Percentiles rank a stretch among this genome's conserved stretches.
Evolutionary conservation across 1,284 basidiomycete genomes (phyloP).

Genomic region (Neonothopanus nambi): DNA sequence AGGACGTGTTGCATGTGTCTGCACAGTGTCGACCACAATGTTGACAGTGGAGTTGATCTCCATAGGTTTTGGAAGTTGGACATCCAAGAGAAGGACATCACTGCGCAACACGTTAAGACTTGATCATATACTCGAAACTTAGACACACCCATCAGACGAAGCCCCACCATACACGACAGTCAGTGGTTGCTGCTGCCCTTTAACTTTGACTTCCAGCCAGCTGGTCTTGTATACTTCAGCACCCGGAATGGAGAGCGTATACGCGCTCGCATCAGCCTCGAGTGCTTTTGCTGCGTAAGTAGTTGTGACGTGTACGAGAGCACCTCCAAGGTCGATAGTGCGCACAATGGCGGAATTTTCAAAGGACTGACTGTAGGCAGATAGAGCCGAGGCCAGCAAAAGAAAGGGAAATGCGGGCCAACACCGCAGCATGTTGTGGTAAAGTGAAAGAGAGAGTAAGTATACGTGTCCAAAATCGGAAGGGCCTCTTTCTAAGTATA

Average conservation of each 20-base stretch:
- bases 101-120: conserved; percentile 11
- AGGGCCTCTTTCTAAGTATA: no score
- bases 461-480: conserved; percentile 16
- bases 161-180: conserved; percentile 51
- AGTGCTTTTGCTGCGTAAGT: conserved; percentile 83
- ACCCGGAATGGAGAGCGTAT: conserved; percentile 70
- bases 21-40: conserved; percentile 74
- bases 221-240: conserved; percentile 69
- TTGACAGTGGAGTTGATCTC: conserved; percentile 58
- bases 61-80: conserved; percentile 42
- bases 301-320: conserved; percentile 83
- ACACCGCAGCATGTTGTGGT: conserved; percentile 36
- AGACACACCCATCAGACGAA: conserved; percentile 49
- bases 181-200: conserved; percentile 65
- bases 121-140: not conserved
- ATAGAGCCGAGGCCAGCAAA: conserved; percentile 30
- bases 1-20: conserved; percentile 75
- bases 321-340: conserved; percentile 84
- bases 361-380: conserved; percentile 49
- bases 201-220: conserved; percentile 78
- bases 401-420: conserved; percentile 43
- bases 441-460: conserved; percentile 4
- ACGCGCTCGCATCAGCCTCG: conserved; percentile 59
- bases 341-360: conserved; percentile 87
- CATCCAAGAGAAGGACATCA: conserved; percentile 40